Percentiles rank a stretch among this genome's conserved stretches.
These are phyloP conservation scores for Falciphora oryzae DNA, from an alignment of 2,329 filamentous ascomycete genomes.

Conservation along the genomic window DNA sequence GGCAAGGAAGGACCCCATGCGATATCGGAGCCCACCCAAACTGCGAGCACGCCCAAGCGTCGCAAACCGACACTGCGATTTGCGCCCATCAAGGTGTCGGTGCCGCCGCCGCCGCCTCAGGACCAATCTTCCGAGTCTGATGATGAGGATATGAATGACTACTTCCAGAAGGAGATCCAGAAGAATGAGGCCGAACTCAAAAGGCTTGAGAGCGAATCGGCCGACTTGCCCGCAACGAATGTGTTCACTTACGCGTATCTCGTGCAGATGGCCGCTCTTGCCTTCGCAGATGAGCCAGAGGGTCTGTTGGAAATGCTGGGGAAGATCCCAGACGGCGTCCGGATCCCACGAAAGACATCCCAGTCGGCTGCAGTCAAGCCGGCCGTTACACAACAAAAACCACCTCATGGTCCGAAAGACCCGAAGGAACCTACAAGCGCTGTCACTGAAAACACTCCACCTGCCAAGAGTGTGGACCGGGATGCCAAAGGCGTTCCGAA, in stretches of 20 bases:
- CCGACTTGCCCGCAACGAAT: slow-evolving; percentile 34
- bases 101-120: slow-evolving; percentile 10
- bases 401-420: neutral
- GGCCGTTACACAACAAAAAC: neutral
- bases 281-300: slow-evolving; percentile 40
- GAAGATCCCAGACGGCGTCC: slow-evolving; percentile 29
- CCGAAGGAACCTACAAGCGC: neutral
- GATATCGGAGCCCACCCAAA: neutral
- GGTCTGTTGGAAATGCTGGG: slow-evolving; percentile 38
- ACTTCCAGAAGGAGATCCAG: slow-evolving; percentile 46
- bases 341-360: slow-evolving; percentile 17
- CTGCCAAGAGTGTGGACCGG: neutral
- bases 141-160: slow-evolving; percentile 53
- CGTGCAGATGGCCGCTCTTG: slow-evolving; percentile 41
- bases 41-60: slow-evolving; percentile 3
- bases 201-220: slow-evolving; percentile 35
- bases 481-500: neutral
- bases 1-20: neutral
- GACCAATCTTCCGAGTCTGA: slow-evolving; percentile 49
- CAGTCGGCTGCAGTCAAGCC: slow-evolving; percentile 9
- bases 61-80: slow-evolving; percentile 23
- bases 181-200: slow-evolving; percentile 45
- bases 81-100: slow-evolving; percentile 31
- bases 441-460: neutral
- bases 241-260: slow-evolving; percentile 39